Conservation (phyloP, 495 filamentous ascomycete species). For the Hyaloscypha finlandica region DNA sequence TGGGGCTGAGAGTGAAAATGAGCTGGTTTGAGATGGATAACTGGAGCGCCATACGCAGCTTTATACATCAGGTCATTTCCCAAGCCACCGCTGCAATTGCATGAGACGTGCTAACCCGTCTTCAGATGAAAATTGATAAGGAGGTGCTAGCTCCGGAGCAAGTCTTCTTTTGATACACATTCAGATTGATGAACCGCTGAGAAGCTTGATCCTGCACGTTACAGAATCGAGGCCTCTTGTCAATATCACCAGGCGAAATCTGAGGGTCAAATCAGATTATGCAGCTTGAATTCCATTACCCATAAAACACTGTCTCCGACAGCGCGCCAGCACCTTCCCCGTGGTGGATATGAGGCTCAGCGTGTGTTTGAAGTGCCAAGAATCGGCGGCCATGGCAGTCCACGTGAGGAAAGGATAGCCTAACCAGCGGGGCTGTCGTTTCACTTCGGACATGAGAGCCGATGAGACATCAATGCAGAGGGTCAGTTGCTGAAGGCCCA, state of each 20-base stretch:
- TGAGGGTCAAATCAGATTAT: slow-evolving; percentile 5
- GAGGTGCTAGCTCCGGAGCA: background rate
- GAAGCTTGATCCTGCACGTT: background rate
- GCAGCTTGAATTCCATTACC: background rate
- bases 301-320: slow-evolving; percentile 13
- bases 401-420: slow-evolving; percentile 3
- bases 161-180: slow-evolving; percentile 7
- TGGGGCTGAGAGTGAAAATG: slow-evolving; percentile 24
- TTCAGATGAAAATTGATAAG: background rate
- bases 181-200: slow-evolving; percentile 18
- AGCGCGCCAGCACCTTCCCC: slow-evolving; percentile 7
- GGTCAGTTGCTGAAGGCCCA: background rate
- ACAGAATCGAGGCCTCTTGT: background rate
- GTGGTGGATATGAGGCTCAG: background rate
- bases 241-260: background rate
- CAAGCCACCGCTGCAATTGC: background rate
- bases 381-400: background rate
- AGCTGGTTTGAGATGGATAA: slow-evolving; percentile 21
- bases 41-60: background rate
- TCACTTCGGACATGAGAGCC: background rate
- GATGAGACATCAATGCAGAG: slow-evolving; percentile 5
- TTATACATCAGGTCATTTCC: slow-evolving; percentile 26
- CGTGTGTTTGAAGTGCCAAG: slow-evolving; percentile 2
- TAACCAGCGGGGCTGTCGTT: background rate
- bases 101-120: slow-evolving; percentile 5